Conservation (phyloP, 2,329 filamentous ascomycete species). For the Teratosphaeria gauchensis region DNA sequence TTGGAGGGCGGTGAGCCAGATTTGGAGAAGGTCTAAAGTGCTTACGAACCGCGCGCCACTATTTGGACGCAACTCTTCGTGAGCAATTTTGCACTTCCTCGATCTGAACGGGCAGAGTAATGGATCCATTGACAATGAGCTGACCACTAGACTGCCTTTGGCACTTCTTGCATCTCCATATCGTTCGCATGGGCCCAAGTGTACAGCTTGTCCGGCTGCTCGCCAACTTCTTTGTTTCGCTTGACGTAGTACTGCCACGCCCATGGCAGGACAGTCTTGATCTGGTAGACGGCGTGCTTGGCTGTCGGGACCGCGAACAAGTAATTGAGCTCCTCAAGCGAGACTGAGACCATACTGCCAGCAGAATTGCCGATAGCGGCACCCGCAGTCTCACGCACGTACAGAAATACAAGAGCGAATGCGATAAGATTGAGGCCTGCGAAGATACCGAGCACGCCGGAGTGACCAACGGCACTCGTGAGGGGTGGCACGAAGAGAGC, state of each 20-base stretch:
- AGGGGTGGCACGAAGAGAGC: conserved; percentile 21
- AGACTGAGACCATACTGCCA: conserved; percentile 13
- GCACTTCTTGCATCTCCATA: background rate
- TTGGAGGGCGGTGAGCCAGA: no score
- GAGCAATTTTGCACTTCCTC: no score
- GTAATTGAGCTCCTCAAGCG: conserved; percentile 25
- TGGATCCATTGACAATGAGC: no score
- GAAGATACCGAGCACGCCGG: conserved; percentile 20
- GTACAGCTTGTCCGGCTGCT: background rate
- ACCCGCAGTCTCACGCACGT: conserved; percentile 23
- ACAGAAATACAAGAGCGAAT: conserved; percentile 23
- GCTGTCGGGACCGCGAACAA: conserved; percentile 17
- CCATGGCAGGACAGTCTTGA: conserved; percentile 7
- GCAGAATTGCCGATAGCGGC: conserved; percentile 8
- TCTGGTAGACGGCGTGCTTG: conserved; percentile 11
- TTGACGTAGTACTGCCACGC: conserved; percentile 2
- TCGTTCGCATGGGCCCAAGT: background rate
- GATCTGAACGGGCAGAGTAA: no score
- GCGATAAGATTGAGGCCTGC: conserved; percentile 22
- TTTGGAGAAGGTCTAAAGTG: no score
- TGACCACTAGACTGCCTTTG: background rate
- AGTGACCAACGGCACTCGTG: conserved; percentile 12
- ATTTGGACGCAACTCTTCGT: no score
- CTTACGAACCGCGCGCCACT: no score
- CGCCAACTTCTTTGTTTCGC: background rate